phyloP scores from a whole-genome alignment of 2,329 filamentous ascomycete genomes.

The Hymenoscyphus fraxineus region DNA sequence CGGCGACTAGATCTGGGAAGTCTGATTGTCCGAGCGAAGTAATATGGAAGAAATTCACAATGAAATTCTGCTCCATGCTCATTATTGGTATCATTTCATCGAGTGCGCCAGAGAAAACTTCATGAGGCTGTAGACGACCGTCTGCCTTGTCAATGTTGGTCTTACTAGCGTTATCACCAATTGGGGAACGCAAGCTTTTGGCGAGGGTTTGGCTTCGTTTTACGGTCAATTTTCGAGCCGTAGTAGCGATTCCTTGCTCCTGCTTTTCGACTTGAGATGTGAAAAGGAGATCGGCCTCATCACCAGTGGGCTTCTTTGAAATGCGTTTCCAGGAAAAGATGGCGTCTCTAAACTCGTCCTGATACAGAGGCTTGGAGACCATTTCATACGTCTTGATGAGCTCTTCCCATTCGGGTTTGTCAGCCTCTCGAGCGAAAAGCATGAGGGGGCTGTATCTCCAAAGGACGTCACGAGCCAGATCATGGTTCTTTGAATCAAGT shows the following conservation, averaged over 20 bases:
- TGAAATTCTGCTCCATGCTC: constrained; percentile 92
- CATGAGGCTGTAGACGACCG: constrained; percentile 68
- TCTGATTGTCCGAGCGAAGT: constrained; percentile 78
- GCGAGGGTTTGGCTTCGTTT: constrained; percentile 88
- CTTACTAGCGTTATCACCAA: constrained; percentile 56
- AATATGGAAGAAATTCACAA: constrained; percentile 95
- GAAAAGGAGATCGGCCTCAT: constrained; percentile 83
- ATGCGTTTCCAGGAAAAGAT: constrained; percentile 75
- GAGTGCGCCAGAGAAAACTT: constrained; percentile 75
- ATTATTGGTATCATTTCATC: constrained; percentile 80
- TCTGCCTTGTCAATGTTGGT: constrained; percentile 55
- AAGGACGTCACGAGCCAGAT: constrained; percentile 65
- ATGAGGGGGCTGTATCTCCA: constrained; percentile 89
- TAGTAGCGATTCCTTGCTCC: constrained; percentile 69
- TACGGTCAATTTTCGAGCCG: constrained; percentile 86
- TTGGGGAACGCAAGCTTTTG: constrained; percentile 64
- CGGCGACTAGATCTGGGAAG: constrained; percentile 75
- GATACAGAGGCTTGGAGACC: constrained; percentile 72
- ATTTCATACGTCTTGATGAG: constrained; percentile 78
- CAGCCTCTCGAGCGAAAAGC: constrained; percentile 83
- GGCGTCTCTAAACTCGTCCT: constrained; percentile 76
- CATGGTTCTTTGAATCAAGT: constrained; percentile 68
- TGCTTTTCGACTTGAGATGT: constrained; percentile 81
- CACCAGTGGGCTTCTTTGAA: constrained; percentile 68
- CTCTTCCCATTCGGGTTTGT: constrained; percentile 74